Base-by-base conservation (phyloP, 495 filamentous ascomycete genomes). In the Penicillium atrosanguineum region DNA sequence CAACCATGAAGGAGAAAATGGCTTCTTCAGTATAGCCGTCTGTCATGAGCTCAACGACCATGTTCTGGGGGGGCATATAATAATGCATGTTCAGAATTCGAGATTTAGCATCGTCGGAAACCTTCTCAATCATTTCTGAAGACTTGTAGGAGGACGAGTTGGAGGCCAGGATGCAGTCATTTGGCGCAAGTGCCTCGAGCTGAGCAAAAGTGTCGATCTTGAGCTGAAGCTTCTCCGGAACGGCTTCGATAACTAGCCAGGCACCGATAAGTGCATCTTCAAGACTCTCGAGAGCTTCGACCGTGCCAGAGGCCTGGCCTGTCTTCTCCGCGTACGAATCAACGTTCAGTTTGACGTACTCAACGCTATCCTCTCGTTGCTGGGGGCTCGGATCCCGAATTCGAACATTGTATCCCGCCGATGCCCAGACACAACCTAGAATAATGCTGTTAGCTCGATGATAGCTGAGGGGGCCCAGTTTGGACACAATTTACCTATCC, bases 241-340 rank as follows among this genome's bases (percentile, higher is more conserved):
- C 75, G 15, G 73, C 75, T 55, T 84, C 81, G 52, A 84, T 74
- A 11, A 81, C 72, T 5, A 82, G 70, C 69, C 70, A 72, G 1
- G 76, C 67, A 39, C 75, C 69, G n/a, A 53, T 23, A 2, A 82
- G 67, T 0, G 52, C 74, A 0, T 68, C 52, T 18, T 63, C 41
- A 11, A 82, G 37, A 31, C 71, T 62, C 29, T 68, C 60, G 31
- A 74, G 69, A 0, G 60, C 60, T 14, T 57, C 20, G 11, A 63
- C 59, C 3, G 49, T 57, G 7, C 63, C 76, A 37, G 59, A 69
- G 26, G 18, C 50, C 25, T 46, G 55, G 43, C 46, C 64, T 18
- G 64, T 74, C 18, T 71, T 64, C 25, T 63, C 46, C 28, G 60
- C 61, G 60, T 74, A 76, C 4, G 68, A 57, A 1, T 58, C 39